These are phyloP conservation scores for Fagopyrum tataricum DNA, from an alignment of 148 eudicot species.

Conservation along the genomic window DNA sequence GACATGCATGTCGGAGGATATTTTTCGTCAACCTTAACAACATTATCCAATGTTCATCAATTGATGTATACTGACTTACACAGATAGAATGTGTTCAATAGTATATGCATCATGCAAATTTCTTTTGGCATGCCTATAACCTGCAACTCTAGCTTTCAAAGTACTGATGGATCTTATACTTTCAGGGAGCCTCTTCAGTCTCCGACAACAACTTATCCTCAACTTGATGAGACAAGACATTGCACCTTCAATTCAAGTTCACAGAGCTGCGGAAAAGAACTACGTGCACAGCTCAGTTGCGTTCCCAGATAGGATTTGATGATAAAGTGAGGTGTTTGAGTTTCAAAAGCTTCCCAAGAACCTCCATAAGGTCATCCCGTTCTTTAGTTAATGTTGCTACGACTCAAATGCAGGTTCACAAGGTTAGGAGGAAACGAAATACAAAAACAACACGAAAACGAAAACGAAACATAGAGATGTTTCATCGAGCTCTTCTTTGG, in stretches of 20 bases:
- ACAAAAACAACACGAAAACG: too few relatives aligned
- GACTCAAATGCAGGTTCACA: neutral
- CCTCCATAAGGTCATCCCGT: neutral
- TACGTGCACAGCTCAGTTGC: neutral
- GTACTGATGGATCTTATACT: neutral
- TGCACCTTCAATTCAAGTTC: neutral
- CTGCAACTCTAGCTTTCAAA: neutral
- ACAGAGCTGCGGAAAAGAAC: neutral
- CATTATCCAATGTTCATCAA: too few relatives aligned
- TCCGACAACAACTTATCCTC: neutral
- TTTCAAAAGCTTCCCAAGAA: neutral
- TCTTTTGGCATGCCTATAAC: neutral
- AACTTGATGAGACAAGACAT: neutral
- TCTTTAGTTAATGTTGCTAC: neutral
- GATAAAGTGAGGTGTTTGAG: neutral
- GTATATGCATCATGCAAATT: too few relatives aligned
- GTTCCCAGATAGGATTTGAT: too few relatives aligned
- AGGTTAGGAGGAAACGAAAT: neutral
- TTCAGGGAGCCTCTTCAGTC: neutral
- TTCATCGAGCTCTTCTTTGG: too few relatives aligned
- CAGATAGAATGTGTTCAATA: too few relatives aligned
- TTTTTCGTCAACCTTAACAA: too few relatives aligned
- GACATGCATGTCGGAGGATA: too few relatives aligned
- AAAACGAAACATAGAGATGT: too few relatives aligned
- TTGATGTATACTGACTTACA: too few relatives aligned